phyloP scores from a whole-genome alignment of 1,284 basidiomycete species.

The Irpex rosettiformis region DNA sequence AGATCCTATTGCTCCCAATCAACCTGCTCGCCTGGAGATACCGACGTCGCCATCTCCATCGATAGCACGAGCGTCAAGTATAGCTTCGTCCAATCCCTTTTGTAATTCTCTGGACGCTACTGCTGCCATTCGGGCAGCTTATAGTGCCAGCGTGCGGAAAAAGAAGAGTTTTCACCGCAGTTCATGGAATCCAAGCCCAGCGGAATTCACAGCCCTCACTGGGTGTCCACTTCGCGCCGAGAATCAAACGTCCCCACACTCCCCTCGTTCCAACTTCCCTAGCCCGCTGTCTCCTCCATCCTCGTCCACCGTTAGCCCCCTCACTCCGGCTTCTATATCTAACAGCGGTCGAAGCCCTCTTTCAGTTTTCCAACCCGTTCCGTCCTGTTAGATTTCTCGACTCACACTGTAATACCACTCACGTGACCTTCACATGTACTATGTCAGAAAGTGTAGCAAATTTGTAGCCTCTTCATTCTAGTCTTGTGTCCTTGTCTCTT shows the following conservation, averaged over 20 bases:
- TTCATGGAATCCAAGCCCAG: slow-evolving; percentile 45
- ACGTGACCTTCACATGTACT: slow-evolving; percentile 1
- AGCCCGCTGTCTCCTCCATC: slow-evolving; percentile 6
- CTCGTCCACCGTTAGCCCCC: slow-evolving; percentile 6
- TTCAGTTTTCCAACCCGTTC: background rate
- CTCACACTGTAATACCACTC: slow-evolving; percentile 4
- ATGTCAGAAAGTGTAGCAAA: slow-evolving; percentile 1
- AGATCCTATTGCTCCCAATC: slow-evolving; percentile 6
- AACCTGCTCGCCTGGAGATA: slow-evolving; percentile 22
- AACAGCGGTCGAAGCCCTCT: background rate
- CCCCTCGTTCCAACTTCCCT: background rate
- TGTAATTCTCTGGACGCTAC: slow-evolving; percentile 32
- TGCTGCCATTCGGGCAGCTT: slow-evolving; percentile 53
- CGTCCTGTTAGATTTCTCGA: background rate
- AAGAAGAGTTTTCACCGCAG: slow-evolving; percentile 52
- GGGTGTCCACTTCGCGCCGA: background rate
- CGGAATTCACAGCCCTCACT: slow-evolving; percentile 10
- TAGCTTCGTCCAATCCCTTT: slow-evolving; percentile 22
- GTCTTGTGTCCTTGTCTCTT: background rate
- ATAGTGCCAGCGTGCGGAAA: slow-evolving; percentile 51
- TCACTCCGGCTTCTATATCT: slow-evolving; percentile 6
- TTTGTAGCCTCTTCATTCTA: background rate
- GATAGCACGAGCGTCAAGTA: slow-evolving; percentile 23
- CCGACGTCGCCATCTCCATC: slow-evolving; percentile 12
- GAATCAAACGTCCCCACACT: background rate